Percentiles rank a stretch among this genome's conserved stretches.
Conservation (phyloP, 495 filamentous ascomycete species). For the Penicillium soppii region DNA sequence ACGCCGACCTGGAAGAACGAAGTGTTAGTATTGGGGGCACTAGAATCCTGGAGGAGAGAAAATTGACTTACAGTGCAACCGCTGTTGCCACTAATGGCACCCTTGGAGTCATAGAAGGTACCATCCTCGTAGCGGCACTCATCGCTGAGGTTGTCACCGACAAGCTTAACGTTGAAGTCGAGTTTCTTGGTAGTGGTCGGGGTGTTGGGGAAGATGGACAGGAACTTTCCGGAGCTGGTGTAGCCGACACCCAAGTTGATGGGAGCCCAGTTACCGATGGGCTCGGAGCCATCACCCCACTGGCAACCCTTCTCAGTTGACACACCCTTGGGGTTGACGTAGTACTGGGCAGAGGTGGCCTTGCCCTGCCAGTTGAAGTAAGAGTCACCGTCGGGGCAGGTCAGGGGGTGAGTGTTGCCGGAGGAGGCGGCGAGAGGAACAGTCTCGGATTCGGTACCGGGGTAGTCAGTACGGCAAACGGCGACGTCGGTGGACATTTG, state of each 20-base stretch:
- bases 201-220: slow-evolving; percentile 78
- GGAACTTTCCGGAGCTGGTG: slow-evolving; percentile 64
- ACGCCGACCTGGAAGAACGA: slow-evolving; percentile 37
- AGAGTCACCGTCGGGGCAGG: slow-evolving; percentile 64
- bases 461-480: slow-evolving; percentile 95
- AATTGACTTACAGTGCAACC: slow-evolving; percentile 66
- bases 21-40: slow-evolving; percentile 6
- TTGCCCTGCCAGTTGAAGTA: slow-evolving; percentile 79
- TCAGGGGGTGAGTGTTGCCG: slow-evolving; percentile 59
- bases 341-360: slow-evolving; percentile 90
- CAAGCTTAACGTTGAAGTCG: slow-evolving; percentile 72
- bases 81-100: slow-evolving; percentile 33
- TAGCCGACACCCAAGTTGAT: slow-evolving; percentile 82
- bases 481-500: slow-evolving; percentile 61
- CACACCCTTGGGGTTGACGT: slow-evolving; percentile 81
- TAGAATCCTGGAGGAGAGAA: background rate
- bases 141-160: slow-evolving; percentile 61
- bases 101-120: slow-evolving; percentile 44
- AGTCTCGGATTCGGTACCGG: slow-evolving; percentile 80
- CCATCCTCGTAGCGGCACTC: slow-evolving; percentile 72
- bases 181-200: slow-evolving; percentile 60
- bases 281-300: slow-evolving; percentile 65
- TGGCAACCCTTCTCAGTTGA: slow-evolving; percentile 68
- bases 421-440: slow-evolving; percentile 65
- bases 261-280: slow-evolving; percentile 86